Conservation (phyloP, 306 rosid species). For the Quercus variabilis region DNA sequence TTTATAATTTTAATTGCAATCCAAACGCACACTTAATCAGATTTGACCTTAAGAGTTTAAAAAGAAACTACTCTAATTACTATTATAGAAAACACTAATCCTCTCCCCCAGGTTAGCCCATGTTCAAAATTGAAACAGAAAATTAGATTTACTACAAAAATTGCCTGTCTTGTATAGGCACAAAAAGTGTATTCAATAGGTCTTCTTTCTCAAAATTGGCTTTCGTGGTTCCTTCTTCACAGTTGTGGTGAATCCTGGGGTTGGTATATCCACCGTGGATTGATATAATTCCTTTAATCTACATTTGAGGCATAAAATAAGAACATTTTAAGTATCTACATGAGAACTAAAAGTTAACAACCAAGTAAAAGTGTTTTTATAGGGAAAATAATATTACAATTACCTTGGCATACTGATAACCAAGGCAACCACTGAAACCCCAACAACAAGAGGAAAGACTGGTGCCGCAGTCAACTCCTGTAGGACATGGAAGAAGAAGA, state of each 20-base stretch:
- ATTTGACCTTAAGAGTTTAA: neutral
- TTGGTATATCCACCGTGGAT: conserved; percentile 63
- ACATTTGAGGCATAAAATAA: conserved; percentile 15
- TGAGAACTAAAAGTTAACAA: conserved; percentile 2
- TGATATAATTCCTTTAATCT: conserved; percentile 85
- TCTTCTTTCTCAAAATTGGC: conserved; percentile 79
- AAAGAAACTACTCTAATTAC: conserved; percentile 11
- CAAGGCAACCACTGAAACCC: conserved; percentile 62
- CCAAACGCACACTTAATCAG: neutral
- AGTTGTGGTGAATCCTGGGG: conserved; percentile 59
- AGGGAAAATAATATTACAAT: conserved; percentile 20
- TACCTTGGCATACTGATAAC: conserved; percentile 84
- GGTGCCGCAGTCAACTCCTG: conserved; percentile 97
- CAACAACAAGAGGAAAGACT: conserved; percentile 78
- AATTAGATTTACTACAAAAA: conserved; percentile 10
- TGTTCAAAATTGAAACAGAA: conserved; percentile 7
- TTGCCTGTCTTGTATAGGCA: conserved; percentile 12
- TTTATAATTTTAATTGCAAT: too few species aligned
- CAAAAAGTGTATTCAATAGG: conserved; percentile 40
- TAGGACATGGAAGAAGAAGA: conserved; percentile 6
- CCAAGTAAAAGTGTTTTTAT: neutral
- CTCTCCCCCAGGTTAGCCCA: conserved; percentile 26
- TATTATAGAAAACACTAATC: conserved; percentile 24
- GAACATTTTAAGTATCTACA: conserved; percentile 1
- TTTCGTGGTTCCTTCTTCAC: conserved; percentile 66